Evolutionary conservation across 1,284 basidiomycete genomes (phyloP).

Genomic region (Ceratorhiza oryzae-sativae): DNA sequence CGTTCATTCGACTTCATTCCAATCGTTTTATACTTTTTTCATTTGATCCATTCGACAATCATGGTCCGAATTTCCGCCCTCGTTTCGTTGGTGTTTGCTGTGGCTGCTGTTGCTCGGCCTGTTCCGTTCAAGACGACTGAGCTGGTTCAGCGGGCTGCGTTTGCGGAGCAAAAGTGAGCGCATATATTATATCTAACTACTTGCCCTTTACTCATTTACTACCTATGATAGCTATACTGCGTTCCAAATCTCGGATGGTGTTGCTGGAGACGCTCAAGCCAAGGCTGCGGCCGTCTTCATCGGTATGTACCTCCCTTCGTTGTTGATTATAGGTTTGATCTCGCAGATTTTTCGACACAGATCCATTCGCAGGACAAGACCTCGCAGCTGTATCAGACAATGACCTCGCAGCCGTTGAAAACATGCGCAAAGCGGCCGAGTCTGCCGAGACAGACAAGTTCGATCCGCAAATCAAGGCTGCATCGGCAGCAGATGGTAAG

Average conservation of each 20-base stretch:
- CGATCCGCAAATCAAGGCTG: constrained; percentile 56
- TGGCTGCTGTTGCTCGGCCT: constrained; percentile 16
- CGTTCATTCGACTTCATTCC: constrained; percentile 10
- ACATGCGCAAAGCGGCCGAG: constrained; percentile 58
- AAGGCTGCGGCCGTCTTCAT: constrained; percentile 57
- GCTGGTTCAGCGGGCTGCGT: not conserved
- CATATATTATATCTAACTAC: no score
- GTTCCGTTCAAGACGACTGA: not conserved
- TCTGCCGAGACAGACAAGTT: constrained; percentile 56
- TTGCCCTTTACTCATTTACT: no score
- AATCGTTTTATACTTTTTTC: not conserved
- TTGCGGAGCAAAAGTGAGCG: constrained; percentile 9
- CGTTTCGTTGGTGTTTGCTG: constrained; percentile 12
- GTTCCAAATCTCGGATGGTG: constrained; percentile 60
- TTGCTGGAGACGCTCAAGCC: constrained; percentile 54
- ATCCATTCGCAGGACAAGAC: constrained; percentile 54
- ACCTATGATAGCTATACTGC: constrained; percentile 50
- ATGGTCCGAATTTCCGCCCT: constrained; percentile 19
- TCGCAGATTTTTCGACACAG: constrained; percentile 41
- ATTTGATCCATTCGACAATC: not conserved
- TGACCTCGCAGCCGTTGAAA: constrained; percentile 51
- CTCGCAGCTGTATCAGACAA: constrained; percentile 48
- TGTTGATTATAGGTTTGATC: not conserved
- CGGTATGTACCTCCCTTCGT: constrained; percentile 19
- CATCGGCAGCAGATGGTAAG: constrained; percentile 52